A percentile compares a stretch with the other conserved stretches of the same genome.
phyloP scores from a whole-genome alignment of 2,329 filamentous ascomycete genomes.

The Cladosporium sp. region DNA sequence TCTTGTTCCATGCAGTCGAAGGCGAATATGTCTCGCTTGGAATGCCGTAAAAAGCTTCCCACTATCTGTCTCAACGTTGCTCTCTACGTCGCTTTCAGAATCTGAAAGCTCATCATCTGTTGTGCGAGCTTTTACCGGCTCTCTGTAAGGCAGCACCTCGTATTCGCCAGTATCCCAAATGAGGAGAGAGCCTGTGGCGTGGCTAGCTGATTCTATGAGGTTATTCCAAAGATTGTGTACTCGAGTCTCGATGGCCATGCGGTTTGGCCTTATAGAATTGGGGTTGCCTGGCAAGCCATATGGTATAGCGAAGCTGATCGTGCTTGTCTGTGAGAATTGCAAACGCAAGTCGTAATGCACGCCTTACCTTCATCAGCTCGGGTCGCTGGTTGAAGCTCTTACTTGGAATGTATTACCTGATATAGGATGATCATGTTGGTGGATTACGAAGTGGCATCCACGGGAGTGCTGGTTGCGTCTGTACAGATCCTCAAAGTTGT shows the following conservation, averaged over 20 bases:
- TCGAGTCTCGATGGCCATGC: slow-evolving; percentile 44
- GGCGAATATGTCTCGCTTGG: slow-evolving; percentile 35
- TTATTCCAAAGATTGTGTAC: slow-evolving; percentile 45
- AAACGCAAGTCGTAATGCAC: slow-evolving; percentile 59
- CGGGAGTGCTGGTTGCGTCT: slow-evolving; percentile 41
- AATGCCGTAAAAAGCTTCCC: slow-evolving; percentile 38
- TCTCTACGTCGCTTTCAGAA: slow-evolving; percentile 18
- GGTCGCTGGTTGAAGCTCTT: background rate
- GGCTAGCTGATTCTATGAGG: slow-evolving; percentile 41
- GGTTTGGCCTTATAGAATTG: slow-evolving; percentile 35
- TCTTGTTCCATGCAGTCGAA: slow-evolving; percentile 39
- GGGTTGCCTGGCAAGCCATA: slow-evolving; percentile 43
- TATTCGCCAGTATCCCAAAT: slow-evolving; percentile 47
- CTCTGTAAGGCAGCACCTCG: slow-evolving; percentile 30
- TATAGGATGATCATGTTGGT: slow-evolving; percentile 69
- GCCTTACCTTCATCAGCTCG: slow-evolving; percentile 23
- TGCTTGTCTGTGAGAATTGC: slow-evolving; percentile 65
- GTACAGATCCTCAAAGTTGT: slow-evolving; percentile 45
- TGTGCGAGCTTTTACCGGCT: slow-evolving; percentile 20
- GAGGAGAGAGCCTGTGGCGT: slow-evolving; percentile 40
- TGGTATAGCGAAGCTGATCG: slow-evolving; percentile 52
- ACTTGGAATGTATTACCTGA: slow-evolving; percentile 43
- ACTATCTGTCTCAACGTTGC: slow-evolving; percentile 25
- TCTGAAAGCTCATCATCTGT: slow-evolving; percentile 33
- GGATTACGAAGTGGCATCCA: slow-evolving; percentile 59